These are phyloP conservation scores for Hymenoscyphus linearis DNA, from an alignment of 2,329 filamentous ascomycete genomes.

Conservation along the genomic window DNA sequence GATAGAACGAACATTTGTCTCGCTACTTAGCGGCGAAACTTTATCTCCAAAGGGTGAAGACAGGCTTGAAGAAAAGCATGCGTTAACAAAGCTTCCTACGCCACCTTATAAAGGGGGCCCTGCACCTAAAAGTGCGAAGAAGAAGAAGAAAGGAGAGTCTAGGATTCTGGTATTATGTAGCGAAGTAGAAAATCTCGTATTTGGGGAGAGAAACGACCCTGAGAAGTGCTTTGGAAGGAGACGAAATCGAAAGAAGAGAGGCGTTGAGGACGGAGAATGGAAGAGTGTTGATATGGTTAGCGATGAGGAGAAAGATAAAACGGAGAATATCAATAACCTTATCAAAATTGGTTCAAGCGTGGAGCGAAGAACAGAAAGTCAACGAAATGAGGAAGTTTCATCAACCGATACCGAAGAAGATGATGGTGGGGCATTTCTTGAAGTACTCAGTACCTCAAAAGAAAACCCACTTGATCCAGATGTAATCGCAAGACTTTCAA, in stretches of 20 bases:
- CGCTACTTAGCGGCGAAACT: constrained; percentile 26
- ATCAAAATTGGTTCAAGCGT: neutral
- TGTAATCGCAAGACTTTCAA: neutral
- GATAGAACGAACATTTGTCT: constrained; percentile 46
- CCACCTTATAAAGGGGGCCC: neutral
- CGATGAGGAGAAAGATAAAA: constrained; percentile 33
- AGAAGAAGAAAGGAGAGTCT: constrained; percentile 43
- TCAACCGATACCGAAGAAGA: neutral
- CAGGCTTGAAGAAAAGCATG: constrained; percentile 23
- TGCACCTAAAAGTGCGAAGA: constrained; percentile 18
- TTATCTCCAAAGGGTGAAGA: constrained; percentile 23
- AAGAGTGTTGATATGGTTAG: constrained; percentile 5
- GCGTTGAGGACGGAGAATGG: constrained; percentile 11
- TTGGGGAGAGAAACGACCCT: constrained; percentile 41
- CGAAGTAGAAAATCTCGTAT: constrained; percentile 45
- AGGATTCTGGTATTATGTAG: constrained; percentile 45
- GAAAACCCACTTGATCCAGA: neutral
- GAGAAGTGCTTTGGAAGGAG: constrained; percentile 40
- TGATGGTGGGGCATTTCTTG: neutral
- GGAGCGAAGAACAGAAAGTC: neutral
- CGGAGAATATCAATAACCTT: neutral
- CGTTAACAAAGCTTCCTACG: neutral
- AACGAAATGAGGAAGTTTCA: neutral
- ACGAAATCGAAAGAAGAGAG: constrained; percentile 41
- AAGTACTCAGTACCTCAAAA: neutral